Percentiles rank a stretch among this genome's conserved stretches.
These are phyloP conservation scores for Arctostaphylos glauca DNA, from an alignment of 148 eudicot species.

Conservation along the genomic window DNA sequence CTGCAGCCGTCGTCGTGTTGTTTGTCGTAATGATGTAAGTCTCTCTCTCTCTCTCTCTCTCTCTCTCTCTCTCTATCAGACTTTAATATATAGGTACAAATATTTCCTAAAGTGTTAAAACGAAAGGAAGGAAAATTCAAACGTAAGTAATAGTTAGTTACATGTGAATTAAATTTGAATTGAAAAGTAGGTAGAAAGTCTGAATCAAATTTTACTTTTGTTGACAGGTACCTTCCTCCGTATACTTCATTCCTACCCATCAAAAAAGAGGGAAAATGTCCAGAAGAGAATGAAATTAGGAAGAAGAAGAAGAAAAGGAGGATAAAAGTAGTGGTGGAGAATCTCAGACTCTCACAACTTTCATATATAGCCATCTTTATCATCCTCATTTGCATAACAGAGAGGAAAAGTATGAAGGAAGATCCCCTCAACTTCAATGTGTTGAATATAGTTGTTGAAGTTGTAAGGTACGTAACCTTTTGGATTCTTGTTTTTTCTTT, in stretches of 20 bases:
- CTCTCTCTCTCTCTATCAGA: neutral
- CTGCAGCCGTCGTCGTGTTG: conserved; percentile 47
- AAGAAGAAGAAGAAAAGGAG: conserved; percentile 17
- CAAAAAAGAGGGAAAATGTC: conserved; percentile 6
- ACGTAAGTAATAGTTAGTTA: too few species aligned
- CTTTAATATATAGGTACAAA: too few species aligned
- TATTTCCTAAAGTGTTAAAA: too few species aligned
- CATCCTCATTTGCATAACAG: conserved; percentile 57
- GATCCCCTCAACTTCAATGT: conserved; percentile 81
- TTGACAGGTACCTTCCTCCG: conserved; percentile 50
- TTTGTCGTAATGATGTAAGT: conserved; percentile 63
- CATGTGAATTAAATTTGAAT: too few species aligned
- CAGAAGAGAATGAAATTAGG: conserved; percentile 6
- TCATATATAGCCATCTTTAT: conserved; percentile 46
- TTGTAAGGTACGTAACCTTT: conserved; percentile 53
- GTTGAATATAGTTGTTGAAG: conserved; percentile 56
- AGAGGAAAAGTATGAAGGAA: conserved; percentile 43
- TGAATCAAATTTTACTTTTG: neutral
- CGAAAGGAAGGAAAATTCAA: neutral
- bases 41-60: conserved; percentile 6
- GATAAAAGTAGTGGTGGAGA: conserved; percentile 23
- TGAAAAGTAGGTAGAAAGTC: too few species aligned
- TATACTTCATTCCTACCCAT: conserved; percentile 38
- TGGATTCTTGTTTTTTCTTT: neutral
- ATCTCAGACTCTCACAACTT: conserved; percentile 45